These are phyloP conservation scores for Dendrobium nobile DNA, from an alignment of 106 monocot genomes.

Conservation along the genomic window DNA sequence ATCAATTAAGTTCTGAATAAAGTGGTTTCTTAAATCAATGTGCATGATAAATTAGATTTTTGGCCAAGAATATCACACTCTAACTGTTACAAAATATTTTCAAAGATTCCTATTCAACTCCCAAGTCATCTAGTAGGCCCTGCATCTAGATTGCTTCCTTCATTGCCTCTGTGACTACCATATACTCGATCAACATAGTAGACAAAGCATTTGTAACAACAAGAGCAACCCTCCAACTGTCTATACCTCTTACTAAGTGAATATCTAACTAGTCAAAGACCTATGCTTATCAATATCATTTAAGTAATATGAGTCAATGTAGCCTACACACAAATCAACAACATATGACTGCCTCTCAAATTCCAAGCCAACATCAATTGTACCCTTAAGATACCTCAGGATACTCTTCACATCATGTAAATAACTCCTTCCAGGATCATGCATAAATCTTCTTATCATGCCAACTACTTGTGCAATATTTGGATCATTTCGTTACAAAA, in stretches of 20 bases:
- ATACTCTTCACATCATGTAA: background rate
- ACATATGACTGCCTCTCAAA: background rate
- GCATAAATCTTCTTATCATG: background rate
- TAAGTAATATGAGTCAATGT: background rate
- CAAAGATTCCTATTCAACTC: no score
- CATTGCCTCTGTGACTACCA: constrained; percentile 6
- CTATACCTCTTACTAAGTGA: constrained; percentile 15
- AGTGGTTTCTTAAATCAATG: background rate
- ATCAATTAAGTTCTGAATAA: background rate
- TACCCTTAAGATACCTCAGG: background rate
- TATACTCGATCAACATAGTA: constrained; percentile 4
- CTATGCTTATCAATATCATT: constrained; percentile 6
- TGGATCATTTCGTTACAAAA: background rate
- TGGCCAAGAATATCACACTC: constrained; percentile 6
- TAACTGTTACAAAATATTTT: constrained; percentile 9
- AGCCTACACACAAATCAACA: background rate
- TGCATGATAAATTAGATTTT: constrained; percentile 13
- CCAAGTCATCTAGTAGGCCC: constrained; percentile 1
- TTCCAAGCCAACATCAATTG: background rate
- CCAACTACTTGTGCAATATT: background rate
- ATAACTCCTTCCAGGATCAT: background rate
- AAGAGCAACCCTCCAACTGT: constrained; percentile 12
- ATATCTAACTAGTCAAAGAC: constrained; percentile 8
- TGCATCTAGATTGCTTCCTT: constrained; percentile 10
- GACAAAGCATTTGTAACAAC: background rate